phyloP scores from a whole-genome alignment of 2,329 filamentous ascomycete genomes.

The Alternaria sp. region DNA sequence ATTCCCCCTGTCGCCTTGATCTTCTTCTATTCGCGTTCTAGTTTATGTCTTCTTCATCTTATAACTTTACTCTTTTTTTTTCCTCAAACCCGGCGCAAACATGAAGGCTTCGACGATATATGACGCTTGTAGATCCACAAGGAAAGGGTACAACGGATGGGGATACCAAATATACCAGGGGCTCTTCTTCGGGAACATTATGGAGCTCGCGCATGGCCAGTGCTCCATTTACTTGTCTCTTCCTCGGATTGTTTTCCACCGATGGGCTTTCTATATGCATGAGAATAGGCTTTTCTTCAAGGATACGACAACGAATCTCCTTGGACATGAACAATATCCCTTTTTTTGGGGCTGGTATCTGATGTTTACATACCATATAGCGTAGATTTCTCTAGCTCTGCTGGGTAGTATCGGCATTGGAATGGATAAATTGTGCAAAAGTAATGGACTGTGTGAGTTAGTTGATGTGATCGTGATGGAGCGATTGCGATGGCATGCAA shows the following conservation, averaged over 20 bases:
- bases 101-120: slow-evolving; percentile 1
- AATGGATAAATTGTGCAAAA: not conserved
- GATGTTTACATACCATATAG: not conserved
- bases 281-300: not conserved
- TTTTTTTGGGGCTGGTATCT: not conserved
- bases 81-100: slow-evolving; percentile 1
- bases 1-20: slow-evolving; percentile 13
- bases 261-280: not conserved
- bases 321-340: not conserved
- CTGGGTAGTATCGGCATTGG: not conserved
- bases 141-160: not conserved
- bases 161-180: slow-evolving; percentile 1
- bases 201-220: not conserved
- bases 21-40: not conserved
- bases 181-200: not conserved
- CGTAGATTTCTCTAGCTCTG: not conserved
- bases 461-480: not conserved
- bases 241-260: not conserved
- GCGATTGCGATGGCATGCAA: not conserved
- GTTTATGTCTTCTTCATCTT: not conserved
- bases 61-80: not conserved
- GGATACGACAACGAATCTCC: slow-evolving; percentile 6
- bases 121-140: slow-evolving; percentile 7
- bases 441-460: not conserved
- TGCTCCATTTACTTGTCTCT: not conserved